Conservation (phyloP, 352 stramenopile species). For the Halophytophthora polymorphica region DNA sequence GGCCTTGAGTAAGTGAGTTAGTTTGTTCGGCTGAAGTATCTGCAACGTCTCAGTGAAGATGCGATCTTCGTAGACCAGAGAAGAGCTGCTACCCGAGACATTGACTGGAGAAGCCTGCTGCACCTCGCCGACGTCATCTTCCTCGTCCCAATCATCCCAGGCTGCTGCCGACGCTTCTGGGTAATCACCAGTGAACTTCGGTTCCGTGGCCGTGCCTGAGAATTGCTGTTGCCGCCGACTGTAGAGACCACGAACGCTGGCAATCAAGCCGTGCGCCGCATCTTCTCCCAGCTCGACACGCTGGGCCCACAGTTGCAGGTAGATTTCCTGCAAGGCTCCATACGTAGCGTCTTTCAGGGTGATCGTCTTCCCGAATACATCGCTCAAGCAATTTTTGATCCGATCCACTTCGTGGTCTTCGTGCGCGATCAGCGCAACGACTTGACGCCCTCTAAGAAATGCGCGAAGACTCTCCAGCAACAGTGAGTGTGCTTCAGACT, state of each 20-base stretch:
- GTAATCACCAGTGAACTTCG: constrained; percentile 1
- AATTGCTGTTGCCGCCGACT: constrained; percentile 11
- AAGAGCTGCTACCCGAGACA: not conserved
- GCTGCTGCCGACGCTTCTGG: constrained; percentile 1
- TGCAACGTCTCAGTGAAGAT: constrained; percentile 14
- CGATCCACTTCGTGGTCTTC: constrained; percentile 7
- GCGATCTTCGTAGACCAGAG: not conserved
- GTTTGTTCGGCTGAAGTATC: constrained; percentile 2
- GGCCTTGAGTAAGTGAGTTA: constrained; percentile 5
- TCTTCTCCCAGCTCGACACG: not conserved
- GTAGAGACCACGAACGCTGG: constrained; percentile 9
- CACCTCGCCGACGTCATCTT: constrained; percentile 17
- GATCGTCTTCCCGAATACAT: not conserved
- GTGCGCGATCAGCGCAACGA: constrained; percentile 1
- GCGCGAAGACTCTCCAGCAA: constrained; percentile 29
- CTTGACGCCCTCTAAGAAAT: constrained; percentile 20
- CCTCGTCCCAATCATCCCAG: constrained; percentile 48
- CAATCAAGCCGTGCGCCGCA: not conserved
- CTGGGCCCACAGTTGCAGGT: constrained; percentile 24
- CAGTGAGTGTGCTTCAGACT: constrained; percentile 26
- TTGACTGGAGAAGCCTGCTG: constrained; percentile 13
- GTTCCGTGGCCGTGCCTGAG: not conserved
- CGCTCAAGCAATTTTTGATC: constrained; percentile 5
- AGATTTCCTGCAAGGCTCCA: constrained; percentile 11
- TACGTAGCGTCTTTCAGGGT: constrained; percentile 11